Evolutionary conservation across 2,329 filamentous ascomycete species (phyloP).

Genomic region (Fusarium domesticum): DNA sequence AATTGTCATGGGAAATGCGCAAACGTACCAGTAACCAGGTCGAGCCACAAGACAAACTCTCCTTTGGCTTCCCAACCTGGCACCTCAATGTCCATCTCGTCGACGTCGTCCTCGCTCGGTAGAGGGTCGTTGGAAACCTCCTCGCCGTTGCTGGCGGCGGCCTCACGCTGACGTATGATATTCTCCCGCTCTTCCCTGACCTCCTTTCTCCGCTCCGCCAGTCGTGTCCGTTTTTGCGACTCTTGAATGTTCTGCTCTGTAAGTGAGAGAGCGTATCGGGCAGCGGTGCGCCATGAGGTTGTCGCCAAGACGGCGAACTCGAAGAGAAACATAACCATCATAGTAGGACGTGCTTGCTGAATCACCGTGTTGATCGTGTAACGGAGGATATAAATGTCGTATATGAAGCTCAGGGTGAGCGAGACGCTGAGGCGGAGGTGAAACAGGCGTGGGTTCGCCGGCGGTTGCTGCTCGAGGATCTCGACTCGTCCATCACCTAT

Average conservation of each 20-base stretch:
- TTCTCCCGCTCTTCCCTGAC: slow-evolving; percentile 57
- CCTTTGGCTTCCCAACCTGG: slow-evolving; percentile 96
- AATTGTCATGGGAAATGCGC: background rate
- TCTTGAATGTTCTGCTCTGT: slow-evolving; percentile 73
- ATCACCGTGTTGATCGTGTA: slow-evolving; percentile 83
- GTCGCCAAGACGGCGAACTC: slow-evolving; percentile 88
- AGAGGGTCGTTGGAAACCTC: slow-evolving; percentile 55
- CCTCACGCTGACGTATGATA: slow-evolving; percentile 49
- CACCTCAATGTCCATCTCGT: slow-evolving; percentile 92
- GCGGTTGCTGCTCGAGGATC: slow-evolving; percentile 90
- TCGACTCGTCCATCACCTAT: slow-evolving; percentile 94
- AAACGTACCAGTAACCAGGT: slow-evolving; percentile 71
- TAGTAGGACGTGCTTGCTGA: slow-evolving; percentile 84
- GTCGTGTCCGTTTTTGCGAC: slow-evolving; percentile 67
- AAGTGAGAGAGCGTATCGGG: slow-evolving; percentile 75
- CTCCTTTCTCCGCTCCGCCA: slow-evolving; percentile 66
- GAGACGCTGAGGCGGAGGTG: slow-evolving; percentile 79
- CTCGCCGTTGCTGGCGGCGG: slow-evolving; percentile 51
- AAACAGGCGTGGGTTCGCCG: slow-evolving; percentile 82
- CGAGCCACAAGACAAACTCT: slow-evolving; percentile 84
- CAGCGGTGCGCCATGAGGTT: slow-evolving; percentile 73
- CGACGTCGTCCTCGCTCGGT: slow-evolving; percentile 70
- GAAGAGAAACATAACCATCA: slow-evolving; percentile 99
- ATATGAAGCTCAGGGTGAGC: slow-evolving; percentile 72
- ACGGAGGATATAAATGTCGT: slow-evolving; percentile 74